Conservation (phyloP, 169 alveolate species). For the Cryptosporidium baileyi region DNA sequence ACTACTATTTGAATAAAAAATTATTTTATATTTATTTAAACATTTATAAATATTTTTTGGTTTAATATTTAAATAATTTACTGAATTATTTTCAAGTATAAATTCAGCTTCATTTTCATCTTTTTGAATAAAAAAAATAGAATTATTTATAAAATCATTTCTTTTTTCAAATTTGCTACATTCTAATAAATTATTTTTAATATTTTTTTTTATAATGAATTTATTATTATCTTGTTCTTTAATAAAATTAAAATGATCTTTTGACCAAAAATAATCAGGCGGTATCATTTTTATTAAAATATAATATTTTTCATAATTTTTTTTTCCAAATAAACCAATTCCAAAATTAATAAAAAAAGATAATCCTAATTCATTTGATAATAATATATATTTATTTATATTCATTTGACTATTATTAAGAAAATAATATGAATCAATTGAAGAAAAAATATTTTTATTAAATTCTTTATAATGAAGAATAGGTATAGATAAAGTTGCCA, state of each 20-base stretch:
- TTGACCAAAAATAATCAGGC: constrained; percentile 43
- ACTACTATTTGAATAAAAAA: background rate
- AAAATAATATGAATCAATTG: background rate
- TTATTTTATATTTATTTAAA: background rate
- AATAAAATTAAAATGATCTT: background rate
- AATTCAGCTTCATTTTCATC: background rate
- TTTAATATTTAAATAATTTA: background rate
- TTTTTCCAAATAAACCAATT: constrained; percentile 21
- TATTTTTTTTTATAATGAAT: background rate
- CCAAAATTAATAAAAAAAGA: constrained; percentile 36
- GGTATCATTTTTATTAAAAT: constrained; percentile 19
- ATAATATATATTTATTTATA: constrained; percentile 16
- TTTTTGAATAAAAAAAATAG: background rate
- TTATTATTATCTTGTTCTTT: background rate
- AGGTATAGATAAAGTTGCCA: constrained; percentile 36
- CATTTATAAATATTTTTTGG: background rate
- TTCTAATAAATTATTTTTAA: background rate
- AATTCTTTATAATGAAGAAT: constrained; percentile 2
- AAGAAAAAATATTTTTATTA: background rate
- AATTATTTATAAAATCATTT: background rate
- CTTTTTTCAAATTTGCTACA: constrained; percentile 23
- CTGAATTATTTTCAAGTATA: background rate
- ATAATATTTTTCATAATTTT: constrained; percentile 6
- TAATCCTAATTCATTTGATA: constrained; percentile 46
- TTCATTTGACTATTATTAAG: background rate